Evolutionary conservation across 2,329 filamentous ascomycete genomes (phyloP).

Genomic region (Calonectria honghensis): DNA sequence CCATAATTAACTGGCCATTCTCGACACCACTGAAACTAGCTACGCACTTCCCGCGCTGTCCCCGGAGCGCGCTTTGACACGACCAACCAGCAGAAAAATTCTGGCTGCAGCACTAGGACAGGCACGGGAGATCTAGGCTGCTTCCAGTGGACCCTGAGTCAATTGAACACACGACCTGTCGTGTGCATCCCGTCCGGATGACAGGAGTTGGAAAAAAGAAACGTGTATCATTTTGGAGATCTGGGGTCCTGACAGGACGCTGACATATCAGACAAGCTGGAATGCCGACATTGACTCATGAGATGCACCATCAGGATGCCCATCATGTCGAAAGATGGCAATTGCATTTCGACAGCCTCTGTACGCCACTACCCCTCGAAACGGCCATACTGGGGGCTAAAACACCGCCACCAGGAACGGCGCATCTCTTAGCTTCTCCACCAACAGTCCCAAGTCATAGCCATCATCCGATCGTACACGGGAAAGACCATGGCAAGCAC

Average conservation of each 20-base stretch:
- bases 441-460: not conserved
- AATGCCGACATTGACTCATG: not conserved
- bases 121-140: slow-evolving; percentile 2
- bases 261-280: not conserved
- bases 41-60: not conserved
- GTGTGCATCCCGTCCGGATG: not conserved
- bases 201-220: not conserved
- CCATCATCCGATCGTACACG: slow-evolving; percentile 8
- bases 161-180: slow-evolving; percentile 3
- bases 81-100: not conserved
- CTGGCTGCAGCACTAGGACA: slow-evolving; percentile 7
- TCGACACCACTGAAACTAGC: not conserved
- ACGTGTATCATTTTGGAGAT: not conserved
- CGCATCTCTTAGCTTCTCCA: slow-evolving; percentile 6
- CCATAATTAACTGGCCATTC: not conserved
- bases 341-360: not conserved
- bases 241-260: not conserved
- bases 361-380: not conserved
- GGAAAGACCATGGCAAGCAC: not conserved
- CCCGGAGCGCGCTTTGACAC: slow-evolving; percentile 16
- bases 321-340: not conserved
- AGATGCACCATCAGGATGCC: not conserved
- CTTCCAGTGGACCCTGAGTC: not conserved
- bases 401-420: slow-evolving; percentile 5
- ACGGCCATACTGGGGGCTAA: not conserved